Evolutionary conservation across 495 filamentous ascomycete species (phyloP).

Genomic region (Melanomma pulvis-pyrius): DNA sequence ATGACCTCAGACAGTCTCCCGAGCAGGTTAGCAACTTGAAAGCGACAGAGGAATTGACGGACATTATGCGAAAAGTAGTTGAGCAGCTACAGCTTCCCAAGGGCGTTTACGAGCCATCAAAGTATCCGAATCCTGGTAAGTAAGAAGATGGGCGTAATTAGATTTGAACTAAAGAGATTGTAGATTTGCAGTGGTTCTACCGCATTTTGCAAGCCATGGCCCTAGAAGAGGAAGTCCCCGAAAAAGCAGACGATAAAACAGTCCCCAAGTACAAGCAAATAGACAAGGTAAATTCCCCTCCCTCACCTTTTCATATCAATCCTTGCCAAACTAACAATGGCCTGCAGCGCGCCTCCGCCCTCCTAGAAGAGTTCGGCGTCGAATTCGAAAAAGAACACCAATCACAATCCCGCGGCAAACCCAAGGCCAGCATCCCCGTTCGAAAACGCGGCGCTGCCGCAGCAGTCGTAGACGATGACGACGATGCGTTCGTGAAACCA

Average conservation of each 20-base stretch:
- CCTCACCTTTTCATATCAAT: background rate
- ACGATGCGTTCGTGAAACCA: slow-evolving; percentile 34
- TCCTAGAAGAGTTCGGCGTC: slow-evolving; percentile 76
- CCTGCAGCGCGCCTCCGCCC: slow-evolving; percentile 66
- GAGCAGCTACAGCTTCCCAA: slow-evolving; percentile 90
- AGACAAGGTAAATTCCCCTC: slow-evolving; percentile 60
- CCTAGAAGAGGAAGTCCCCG: slow-evolving; percentile 87
- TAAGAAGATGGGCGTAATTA: slow-evolving; percentile 40
- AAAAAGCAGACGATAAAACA: slow-evolving; percentile 78
- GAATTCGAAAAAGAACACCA: slow-evolving; percentile 57
- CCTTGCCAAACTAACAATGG: background rate
- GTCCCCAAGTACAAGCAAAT: slow-evolving; percentile 82
- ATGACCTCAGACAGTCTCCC: slow-evolving; percentile 81
- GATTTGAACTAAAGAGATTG: background rate
- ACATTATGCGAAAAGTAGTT: slow-evolving; percentile 78
- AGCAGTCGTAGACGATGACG: slow-evolving; percentile 23
- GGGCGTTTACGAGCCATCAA: slow-evolving; percentile 75
- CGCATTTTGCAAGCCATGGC: slow-evolving; percentile 90
- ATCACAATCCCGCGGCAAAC: slow-evolving; percentile 49
- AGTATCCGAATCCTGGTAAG: slow-evolving; percentile 80
- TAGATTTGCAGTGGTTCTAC: slow-evolving; percentile 94
- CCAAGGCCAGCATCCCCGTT: slow-evolving; percentile 14
- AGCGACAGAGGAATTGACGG: slow-evolving; percentile 70
- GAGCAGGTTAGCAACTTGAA: slow-evolving; percentile 56
- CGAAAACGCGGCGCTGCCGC: slow-evolving; percentile 12